These are phyloP conservation scores for Scheffersomyces cryptocercus DNA, from an alignment of 1,139 yeast genomes.

Conservation along the genomic window DNA sequence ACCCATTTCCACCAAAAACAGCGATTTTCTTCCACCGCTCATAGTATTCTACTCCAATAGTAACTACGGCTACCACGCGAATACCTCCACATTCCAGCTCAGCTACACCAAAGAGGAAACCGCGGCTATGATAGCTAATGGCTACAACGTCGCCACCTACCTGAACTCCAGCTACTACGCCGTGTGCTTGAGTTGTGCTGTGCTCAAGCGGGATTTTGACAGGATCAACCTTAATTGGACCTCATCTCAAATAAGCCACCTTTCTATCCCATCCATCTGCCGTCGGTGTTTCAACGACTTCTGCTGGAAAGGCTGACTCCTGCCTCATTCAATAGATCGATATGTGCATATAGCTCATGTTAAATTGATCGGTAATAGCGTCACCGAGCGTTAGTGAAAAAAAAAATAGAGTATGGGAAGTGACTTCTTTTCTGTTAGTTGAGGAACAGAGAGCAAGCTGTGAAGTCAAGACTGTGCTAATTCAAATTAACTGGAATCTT, in stretches of 20 bases:
- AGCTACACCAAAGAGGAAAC: constrained; percentile 47
- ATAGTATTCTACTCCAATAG: constrained; percentile 54
- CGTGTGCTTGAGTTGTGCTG: constrained; percentile 60
- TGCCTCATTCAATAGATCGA: neutral
- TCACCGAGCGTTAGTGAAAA: neutral
- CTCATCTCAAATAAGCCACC: neutral
- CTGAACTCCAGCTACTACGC: constrained; percentile 44
- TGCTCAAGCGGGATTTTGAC: constrained; percentile 57
- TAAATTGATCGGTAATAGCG: neutral
- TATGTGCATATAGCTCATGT: neutral
- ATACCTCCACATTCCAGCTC: constrained; percentile 61
- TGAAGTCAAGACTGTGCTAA: too few species aligned
- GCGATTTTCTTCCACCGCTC: constrained; percentile 46
- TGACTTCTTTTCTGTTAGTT: neutral
- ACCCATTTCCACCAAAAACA: neutral
- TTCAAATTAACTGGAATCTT: too few species aligned
- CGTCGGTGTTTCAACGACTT: constrained; percentile 19
- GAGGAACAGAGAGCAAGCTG: too few species aligned
- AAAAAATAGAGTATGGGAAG: neutral
- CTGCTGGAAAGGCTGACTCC: constrained; percentile 18
- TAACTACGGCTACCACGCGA: constrained; percentile 42
- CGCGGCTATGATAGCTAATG: constrained; percentile 49
- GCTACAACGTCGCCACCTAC: constrained; percentile 51
- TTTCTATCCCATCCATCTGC: constrained; percentile 19
- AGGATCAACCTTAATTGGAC: constrained; percentile 15